These are phyloP conservation scores for Colletotrichum kahawae DNA, from an alignment of 2,329 filamentous ascomycete genomes.

Conservation along the genomic window DNA sequence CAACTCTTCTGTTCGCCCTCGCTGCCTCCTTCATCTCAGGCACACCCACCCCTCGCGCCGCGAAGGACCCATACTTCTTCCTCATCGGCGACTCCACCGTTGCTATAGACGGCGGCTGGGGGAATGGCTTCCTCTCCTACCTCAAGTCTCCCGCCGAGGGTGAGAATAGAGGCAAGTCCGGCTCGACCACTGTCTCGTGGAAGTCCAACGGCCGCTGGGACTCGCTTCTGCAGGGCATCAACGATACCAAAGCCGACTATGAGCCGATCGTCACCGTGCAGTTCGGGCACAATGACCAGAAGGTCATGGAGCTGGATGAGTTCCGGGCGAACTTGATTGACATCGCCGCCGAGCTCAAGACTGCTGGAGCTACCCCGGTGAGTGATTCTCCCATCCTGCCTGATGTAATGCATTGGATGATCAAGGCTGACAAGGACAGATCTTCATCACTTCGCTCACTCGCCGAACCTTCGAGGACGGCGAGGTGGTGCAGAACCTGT, in stretches of 20 bases:
- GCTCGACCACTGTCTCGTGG: slow-evolving; percentile 62
- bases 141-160: slow-evolving; percentile 54
- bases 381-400: not conserved
- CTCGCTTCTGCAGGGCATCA: slow-evolving; percentile 47
- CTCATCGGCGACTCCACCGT: slow-evolving; percentile 57
- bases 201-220: slow-evolving; percentile 57
- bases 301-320: slow-evolving; percentile 51
- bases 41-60: not conserved
- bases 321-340: slow-evolving; percentile 56
- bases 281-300: slow-evolving; percentile 70
- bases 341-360: slow-evolving; percentile 48
- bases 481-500: slow-evolving; percentile 51
- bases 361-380: slow-evolving; percentile 49
- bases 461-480: slow-evolving; percentile 51
- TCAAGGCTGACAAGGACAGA: slow-evolving; percentile 24
- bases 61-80: slow-evolving; percentile 46
- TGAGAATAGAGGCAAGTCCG: slow-evolving; percentile 61
- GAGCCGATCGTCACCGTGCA: slow-evolving; percentile 38
- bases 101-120: slow-evolving; percentile 57
- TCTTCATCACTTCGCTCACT: slow-evolving; percentile 61
- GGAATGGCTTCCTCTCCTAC: slow-evolving; percentile 59
- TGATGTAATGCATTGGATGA: slow-evolving; percentile 15
- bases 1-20: not conserved
- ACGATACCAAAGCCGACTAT: slow-evolving; percentile 39
- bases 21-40: not conserved